Evolutionary conservation across 2,329 filamentous ascomycete species (phyloP), one percentile per base, ranked within the genome.

Genomic region (Zasmidium angulare): DNA sequence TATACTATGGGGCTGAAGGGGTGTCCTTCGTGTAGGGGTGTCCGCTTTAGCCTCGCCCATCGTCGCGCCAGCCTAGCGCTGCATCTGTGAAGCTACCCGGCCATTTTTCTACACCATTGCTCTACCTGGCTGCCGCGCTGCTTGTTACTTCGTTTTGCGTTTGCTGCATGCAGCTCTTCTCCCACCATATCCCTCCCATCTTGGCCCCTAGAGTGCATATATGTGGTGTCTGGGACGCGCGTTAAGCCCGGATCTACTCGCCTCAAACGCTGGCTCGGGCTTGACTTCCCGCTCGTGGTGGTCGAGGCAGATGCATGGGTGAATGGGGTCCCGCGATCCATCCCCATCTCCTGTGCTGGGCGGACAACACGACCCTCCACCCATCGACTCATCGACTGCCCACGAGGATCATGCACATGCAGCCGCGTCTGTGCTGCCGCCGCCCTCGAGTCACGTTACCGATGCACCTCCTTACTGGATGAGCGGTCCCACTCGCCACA

Each of bases 391-490:
- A 14, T 43, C 36, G 36, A 56, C 60, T 43, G 40, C 50, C 4
- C 23, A 53, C 50, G 31, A 56, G n/a, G 19, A 48, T 19, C 19
- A 55, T 36, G 53, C n/a, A n/a, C n/a, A n/a, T 40, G 46, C 36
- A 36, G 23, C 49, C 29, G 54, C 53, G 50, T 50, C 48, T n/a
- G 22, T 29, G 22, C 17, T 9, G 48, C 23, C 48, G 48, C 48
- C 48, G n/a, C n/a, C n/a, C n/a, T 10, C 48, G 22, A 53, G 48
- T 50, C 54, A 58, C 60, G 64, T 59, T 53, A 66, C 63, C 11
- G 64, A 69, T 56, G 71, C 78, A 24, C 80, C 80, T 50, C 78
- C 78, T 6, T 82, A 78, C 71, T 82, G 80, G 79, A 73, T 43
- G 24, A 77, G 58, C 21, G 60, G 57, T 61, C 47, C 48, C 57